Evolutionary conservation across 177 flowering plant genomes (phyloP), one percentile per base, ranked within the genome.

Genomic region (Vitis hybrid): DNA sequence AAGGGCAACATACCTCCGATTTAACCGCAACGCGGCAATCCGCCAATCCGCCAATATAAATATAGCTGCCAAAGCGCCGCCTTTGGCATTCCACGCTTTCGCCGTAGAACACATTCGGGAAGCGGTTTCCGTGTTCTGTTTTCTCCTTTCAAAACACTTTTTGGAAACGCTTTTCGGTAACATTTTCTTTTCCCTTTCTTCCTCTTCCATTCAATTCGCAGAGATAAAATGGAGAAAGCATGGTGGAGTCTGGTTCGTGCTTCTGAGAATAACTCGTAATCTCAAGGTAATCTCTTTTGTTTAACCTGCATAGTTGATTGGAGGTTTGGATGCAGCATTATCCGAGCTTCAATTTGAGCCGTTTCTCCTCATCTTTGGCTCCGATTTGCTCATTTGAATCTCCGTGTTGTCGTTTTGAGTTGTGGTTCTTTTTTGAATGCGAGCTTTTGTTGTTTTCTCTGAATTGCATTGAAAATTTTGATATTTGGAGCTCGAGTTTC

Each of bases 261-360:
- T 22, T 22, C 15, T 19, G 61, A 59, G 34, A 10, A 20, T 59
- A 12, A 31, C 26, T 20, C 61, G 61, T 20, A 22, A 59, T 59
- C 31, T 59, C 61, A 14, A 26, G 61, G 61, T 59, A 20, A 59
- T 59, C 22, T 59, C 59, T 19, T 56, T 53, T 10, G 18, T 53
- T 66, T 18, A 4, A 2, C 11, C 22, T 54, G 29, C 3, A 50
- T 15, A 5, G 13, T 31, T 60, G 2, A 15, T 50, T 45, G 13
- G 31, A 48, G 57, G 31, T 60, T 45, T 39, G 6, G 26, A 9
- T 52, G 19, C n/a, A 56, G 22, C 19, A 56, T 56, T 10, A 56
- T 16, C 26, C 7, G 20, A 56, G 22, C 22, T 56, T 56, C 59
- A 56, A 18, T 56, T 16, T 18, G 26, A 56, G n/a, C 56, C 15